These are phyloP conservation scores for Colletotrichum sp. DNA, from an alignment of 2,329 filamentous ascomycete genomes.

Conservation along the genomic window DNA sequence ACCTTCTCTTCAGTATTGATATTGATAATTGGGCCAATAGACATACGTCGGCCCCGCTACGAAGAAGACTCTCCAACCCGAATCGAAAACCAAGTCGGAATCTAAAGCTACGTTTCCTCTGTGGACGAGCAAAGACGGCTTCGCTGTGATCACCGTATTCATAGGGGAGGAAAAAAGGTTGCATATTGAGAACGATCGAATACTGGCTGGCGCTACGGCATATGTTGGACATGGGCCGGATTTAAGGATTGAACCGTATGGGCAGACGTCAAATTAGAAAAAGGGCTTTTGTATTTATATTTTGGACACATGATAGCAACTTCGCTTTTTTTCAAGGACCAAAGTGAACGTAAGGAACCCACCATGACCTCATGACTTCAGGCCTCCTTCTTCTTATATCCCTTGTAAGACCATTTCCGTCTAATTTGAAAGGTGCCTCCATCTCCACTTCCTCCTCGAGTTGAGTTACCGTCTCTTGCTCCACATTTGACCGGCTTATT, in stretches of 20 bases:
- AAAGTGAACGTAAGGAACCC: neutral
- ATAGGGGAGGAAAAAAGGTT: neutral
- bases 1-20: neutral
- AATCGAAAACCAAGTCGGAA: neutral
- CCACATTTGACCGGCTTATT: fast-evolving
- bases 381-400: neutral
- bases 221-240: neutral
- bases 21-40: neutral
- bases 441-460: too few relatives aligned
- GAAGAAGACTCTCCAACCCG: neutral
- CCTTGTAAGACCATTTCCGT: fast-evolving
- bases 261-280: neutral
- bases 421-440: neutral
- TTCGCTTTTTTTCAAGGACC: neutral
- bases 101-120: neutral
- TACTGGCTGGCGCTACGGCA: neutral
- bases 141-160: neutral
- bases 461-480: too few relatives aligned
- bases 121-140: neutral
- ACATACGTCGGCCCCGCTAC: neutral
- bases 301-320: neutral
- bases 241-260: neutral
- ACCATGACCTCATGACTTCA: neutral
- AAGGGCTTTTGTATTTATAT: neutral
- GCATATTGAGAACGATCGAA: neutral